Evolutionary conservation across 2,329 filamentous ascomycete species (phyloP).

Genomic region (Diaporthe vaccinii): DNA sequence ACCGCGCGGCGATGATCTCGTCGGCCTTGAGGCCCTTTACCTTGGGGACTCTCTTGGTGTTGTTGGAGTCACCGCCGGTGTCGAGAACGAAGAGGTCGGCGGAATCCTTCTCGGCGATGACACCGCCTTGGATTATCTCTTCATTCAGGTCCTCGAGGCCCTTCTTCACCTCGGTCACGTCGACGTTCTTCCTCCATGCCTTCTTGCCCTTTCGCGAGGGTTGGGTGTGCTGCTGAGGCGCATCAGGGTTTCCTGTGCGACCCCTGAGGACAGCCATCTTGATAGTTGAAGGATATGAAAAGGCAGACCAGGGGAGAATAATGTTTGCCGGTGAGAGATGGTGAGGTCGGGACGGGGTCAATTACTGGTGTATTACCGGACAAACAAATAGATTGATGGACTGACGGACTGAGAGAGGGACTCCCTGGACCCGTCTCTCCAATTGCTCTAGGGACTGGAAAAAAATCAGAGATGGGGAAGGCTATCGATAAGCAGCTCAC

Average conservation of each 20-base stretch:
- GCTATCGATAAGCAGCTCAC: slow-evolving; percentile 37
- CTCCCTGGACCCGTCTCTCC: slow-evolving; percentile 15
- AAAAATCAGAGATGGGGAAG: slow-evolving; percentile 37
- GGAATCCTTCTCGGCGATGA: slow-evolving; percentile 85
- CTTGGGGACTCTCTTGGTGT: slow-evolving; percentile 73
- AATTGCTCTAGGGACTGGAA: slow-evolving; percentile 5
- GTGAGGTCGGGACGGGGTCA: neutral
- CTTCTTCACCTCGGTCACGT: slow-evolving; percentile 86
- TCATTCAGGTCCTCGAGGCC: slow-evolving; percentile 88
- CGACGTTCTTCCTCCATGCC: slow-evolving; percentile 98
- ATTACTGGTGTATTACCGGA: neutral
- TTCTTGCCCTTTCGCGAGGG: slow-evolving; percentile 97
- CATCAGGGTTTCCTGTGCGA: slow-evolving; percentile 61
- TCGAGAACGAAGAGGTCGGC: slow-evolving; percentile 90
- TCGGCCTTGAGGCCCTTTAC: slow-evolving; percentile 89
- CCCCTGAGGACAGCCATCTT: slow-evolving; percentile 68
- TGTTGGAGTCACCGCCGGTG: slow-evolving; percentile 75
- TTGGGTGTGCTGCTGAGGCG: slow-evolving; percentile 87
- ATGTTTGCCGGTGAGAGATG: slow-evolving; percentile 21
- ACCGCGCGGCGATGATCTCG: slow-evolving; percentile 89
- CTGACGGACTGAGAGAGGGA: neutral
- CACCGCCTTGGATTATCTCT: slow-evolving; percentile 91
- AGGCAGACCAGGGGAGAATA: no score
- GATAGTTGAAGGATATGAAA: neutral
- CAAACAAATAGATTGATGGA: slow-evolving; percentile 13